Evolutionary conservation across 495 filamentous ascomycete genomes (phyloP).

Genomic region (Penicillium bovifimosum): DNA sequence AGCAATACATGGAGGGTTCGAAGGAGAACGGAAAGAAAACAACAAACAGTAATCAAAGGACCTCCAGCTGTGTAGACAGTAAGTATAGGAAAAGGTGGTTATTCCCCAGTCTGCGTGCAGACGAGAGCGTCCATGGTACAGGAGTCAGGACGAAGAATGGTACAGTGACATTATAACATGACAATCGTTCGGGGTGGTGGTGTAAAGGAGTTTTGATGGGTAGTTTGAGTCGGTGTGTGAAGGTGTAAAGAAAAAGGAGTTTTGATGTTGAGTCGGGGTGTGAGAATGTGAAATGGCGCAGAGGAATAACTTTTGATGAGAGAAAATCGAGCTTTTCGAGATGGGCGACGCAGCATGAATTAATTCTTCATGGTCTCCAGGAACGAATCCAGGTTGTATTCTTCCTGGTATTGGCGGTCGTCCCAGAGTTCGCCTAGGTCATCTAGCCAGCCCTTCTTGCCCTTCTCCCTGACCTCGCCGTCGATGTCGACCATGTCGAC

Average conservation of each 20-base stretch:
- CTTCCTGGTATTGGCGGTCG: slow-evolving; percentile 91
- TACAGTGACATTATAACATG: slow-evolving; percentile 11
- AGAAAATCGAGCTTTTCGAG: not conserved
- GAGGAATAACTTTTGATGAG: no score
- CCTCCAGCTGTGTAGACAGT: slow-evolving; percentile 2
- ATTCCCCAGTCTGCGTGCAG: slow-evolving; percentile 5
- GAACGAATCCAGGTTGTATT: slow-evolving; percentile 91
- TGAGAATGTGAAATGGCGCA: not conserved
- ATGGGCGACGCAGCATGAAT: slow-evolving; percentile 9
- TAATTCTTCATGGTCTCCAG: slow-evolving; percentile 75
- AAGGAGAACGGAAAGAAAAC: slow-evolving; percentile 5
- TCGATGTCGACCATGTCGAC: slow-evolving; percentile 93
- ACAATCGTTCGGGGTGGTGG: not conserved
- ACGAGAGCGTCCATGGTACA: slow-evolving; percentile 5
- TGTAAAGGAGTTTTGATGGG: not conserved
- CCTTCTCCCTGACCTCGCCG: slow-evolving; percentile 88
- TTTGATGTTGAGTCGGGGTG: not conserved
- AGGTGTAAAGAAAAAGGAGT: not conserved
- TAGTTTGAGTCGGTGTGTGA: not conserved
- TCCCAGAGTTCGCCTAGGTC: slow-evolving; percentile 96
- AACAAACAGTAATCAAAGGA: not conserved
- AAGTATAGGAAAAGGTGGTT: slow-evolving; percentile 2
- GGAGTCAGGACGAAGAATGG: slow-evolving; percentile 1
- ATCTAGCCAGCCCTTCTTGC: slow-evolving; percentile 92
- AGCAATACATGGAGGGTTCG: slow-evolving; percentile 26